Evolutionary conservation across 768 basidiomycete genomes (phyloP).

Genomic region (Mycena galericulata): DNA sequence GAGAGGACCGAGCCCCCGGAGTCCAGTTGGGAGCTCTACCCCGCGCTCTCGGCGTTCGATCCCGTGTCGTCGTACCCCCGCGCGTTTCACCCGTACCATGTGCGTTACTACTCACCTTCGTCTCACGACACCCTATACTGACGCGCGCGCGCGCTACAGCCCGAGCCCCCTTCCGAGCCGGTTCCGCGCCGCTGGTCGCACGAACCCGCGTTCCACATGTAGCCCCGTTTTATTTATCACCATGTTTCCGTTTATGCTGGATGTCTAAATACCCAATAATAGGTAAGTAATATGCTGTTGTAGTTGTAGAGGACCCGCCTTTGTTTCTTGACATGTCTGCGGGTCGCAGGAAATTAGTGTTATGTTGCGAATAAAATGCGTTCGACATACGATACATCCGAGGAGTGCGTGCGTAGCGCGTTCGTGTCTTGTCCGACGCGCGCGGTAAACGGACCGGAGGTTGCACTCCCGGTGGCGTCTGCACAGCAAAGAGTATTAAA

Average conservation of each 20-base stretch:
- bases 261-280: constrained; percentile 18
- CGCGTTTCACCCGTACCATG: constrained; percentile 16
- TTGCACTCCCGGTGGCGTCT: constrained; percentile 20
- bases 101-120: neutral
- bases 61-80: constrained; percentile 29
- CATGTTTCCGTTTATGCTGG: neutral
- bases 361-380: constrained; percentile 18
- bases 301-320: constrained; percentile 1
- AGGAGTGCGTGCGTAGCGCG: neutral
- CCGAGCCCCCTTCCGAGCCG: neutral
- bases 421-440: neutral
- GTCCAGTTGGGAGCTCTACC: constrained; percentile 33
- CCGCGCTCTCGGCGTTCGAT: constrained; percentile 23
- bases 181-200: constrained; percentile 27
- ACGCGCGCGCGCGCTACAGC: neutral
- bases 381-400: too few species aligned
- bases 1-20: constrained; percentile 15
- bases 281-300: constrained; percentile 29
- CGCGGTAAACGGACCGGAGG: neutral
- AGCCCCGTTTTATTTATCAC: constrained; percentile 15
- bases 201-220: constrained; percentile 3
- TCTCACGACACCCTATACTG: neutral
- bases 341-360: neutral
- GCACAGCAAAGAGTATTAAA: constrained; percentile 17
- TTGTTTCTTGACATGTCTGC: constrained; percentile 8